Evolutionary conservation across 78 protist species (phyloP), one percentile per base, ranked within the genome.

Genomic region (Dictyostelium purpureum): DNA sequence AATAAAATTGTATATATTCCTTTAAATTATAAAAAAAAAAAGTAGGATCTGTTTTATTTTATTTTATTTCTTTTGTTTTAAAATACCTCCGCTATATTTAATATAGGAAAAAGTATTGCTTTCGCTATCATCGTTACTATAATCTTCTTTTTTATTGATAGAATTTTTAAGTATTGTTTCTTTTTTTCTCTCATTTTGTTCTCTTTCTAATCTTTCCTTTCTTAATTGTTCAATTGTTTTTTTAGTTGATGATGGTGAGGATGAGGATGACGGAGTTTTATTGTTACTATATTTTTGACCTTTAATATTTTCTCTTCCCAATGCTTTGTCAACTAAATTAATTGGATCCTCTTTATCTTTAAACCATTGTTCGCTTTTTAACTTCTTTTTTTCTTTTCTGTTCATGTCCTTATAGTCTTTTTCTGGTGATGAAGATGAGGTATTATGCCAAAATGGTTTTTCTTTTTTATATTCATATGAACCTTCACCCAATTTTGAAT

Each of bases 201-300:
- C 92, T 74, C 92, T 70, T 73, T 70, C 92, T 26, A 85, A 35
- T 56, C 92, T 52, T 45, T 85, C 92, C 19, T 35, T 26, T 76
- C 94, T 69, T 35, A 88, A 40, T 63, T 88, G 77, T 76, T 88
- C 88, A 47, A 88, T 88, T 79, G 81, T 67, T 45, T 66, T 73
- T 40, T 74, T 71, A 24, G 49, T 87, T 61, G 63, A 49, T 16
- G 49, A 56, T 4, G 73, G 10, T 2, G 75, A 28, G 45, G 47
- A 11, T 35, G 63, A n/a, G 0, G 52, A n/a, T 57, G 52, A 19
- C 38, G 28, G 10, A 33, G 37, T 9, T 2, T 14, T 16, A 28
- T 33, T 47, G 56, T 63, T 63, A 26, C 35, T 63, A 24, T 63
- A 14, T 47, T 47, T 47, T 63, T 63, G 18, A 33, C 19, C 26